Conservation (phyloP, 1,139 yeast species). For the Diutina sp. region DNA sequence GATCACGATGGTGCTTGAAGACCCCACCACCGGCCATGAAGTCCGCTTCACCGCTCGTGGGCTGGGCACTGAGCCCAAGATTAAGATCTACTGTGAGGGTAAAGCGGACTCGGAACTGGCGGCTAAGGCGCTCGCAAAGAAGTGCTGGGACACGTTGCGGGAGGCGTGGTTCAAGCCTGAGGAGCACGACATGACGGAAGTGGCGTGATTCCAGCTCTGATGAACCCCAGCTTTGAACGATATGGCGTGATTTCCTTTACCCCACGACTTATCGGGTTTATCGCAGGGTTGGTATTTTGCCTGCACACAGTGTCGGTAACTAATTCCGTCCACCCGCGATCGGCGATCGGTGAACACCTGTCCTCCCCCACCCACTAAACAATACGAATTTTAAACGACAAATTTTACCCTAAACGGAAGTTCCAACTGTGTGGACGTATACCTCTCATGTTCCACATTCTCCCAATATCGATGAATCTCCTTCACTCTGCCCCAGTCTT, state of each 20-base stretch:
- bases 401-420: too few species aligned
- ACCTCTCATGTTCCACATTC: too few species aligned
- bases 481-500: too few species aligned
- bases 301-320: not conserved
- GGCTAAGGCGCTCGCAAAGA: slow-evolving; percentile 40
- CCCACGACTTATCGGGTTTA: not conserved
- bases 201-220: not conserved
- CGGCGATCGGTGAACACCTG: not conserved
- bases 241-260: too few species aligned
- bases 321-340: not conserved
- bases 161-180: slow-evolving; percentile 48
- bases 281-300: not conserved
- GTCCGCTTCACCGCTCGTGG: slow-evolving; percentile 83
- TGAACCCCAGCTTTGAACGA: too few species aligned
- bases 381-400: not conserved
- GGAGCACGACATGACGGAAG: not conserved
- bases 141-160: slow-evolving; percentile 56
- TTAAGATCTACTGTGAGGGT: slow-evolving; percentile 87
- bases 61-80: slow-evolving; percentile 93
- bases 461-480: too few species aligned
- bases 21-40: slow-evolving; percentile 14
- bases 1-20: slow-evolving; percentile 51
- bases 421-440: too few species aligned
- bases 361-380: not conserved
- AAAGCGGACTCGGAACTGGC: slow-evolving; percentile 26